Percentiles rank a stretch among this genome's conserved stretches.
These are phyloP conservation scores for Podaxis sp. DNA, from an alignment of 768 basidiomycete species.

Conservation along the genomic window DNA sequence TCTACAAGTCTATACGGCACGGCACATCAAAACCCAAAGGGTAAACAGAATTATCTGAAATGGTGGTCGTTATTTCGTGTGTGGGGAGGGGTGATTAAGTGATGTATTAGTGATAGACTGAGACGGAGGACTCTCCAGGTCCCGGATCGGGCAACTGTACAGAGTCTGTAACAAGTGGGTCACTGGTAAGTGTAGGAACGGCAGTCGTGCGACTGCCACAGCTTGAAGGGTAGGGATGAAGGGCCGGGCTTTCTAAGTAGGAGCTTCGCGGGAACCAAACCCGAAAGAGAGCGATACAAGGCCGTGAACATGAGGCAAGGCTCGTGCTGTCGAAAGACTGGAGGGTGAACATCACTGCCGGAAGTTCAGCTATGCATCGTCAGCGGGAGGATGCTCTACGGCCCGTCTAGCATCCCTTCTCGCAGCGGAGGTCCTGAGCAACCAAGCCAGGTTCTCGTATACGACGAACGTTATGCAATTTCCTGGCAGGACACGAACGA, in stretches of 20 bases:
- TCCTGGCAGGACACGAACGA: slow-evolving; percentile 92
- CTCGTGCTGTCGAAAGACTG: neutral
- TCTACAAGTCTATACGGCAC: neutral
- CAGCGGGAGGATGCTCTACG: neutral
- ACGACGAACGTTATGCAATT: slow-evolving; percentile 98
- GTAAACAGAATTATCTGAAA: neutral
- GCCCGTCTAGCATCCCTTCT: slow-evolving; percentile 37
- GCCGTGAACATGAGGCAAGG: neutral
- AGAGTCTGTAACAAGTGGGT: neutral
- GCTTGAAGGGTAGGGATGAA: neutral
- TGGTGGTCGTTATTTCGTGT: neutral
- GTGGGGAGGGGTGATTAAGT: neutral
- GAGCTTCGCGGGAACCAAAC: slow-evolving; percentile 2
- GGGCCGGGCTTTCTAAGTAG: no score
- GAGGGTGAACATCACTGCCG: neutral
- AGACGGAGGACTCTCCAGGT: no score
- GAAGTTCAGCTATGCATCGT: neutral
- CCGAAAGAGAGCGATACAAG: neutral
- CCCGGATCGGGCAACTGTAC: neutral
- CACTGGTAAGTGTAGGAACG: neutral
- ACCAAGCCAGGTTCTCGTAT: slow-evolving; percentile 90
- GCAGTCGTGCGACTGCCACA: neutral
- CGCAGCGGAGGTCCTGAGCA: slow-evolving; percentile 66
- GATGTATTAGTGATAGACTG: neutral
- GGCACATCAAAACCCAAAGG: neutral